Evolutionary conservation across 164 flowering plant genomes (phyloP).

Genomic region (Vitis vinifera): DNA sequence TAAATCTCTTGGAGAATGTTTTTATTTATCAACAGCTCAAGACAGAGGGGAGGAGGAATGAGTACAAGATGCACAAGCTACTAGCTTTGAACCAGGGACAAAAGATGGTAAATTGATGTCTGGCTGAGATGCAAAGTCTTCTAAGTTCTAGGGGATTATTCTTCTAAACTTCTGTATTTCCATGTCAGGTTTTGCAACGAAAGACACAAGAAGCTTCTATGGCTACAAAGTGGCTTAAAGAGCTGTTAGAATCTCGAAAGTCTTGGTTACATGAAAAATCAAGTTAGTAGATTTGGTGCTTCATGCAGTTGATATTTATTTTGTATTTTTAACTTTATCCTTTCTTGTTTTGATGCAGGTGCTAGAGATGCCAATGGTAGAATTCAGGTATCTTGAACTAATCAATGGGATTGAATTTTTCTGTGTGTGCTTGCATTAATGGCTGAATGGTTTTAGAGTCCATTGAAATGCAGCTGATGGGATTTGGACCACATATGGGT

Average conservation of each 20-base stretch:
- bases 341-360: slow-evolving; percentile 30
- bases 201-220: slow-evolving; percentile 83
- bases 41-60: slow-evolving; percentile 82
- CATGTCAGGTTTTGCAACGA: slow-evolving; percentile 72
- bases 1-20: not conserved
- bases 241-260: slow-evolving; percentile 71
- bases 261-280: slow-evolving; percentile 43
- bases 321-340: not conserved
- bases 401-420: not conserved
- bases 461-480: not conserved
- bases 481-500: not conserved
- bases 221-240: slow-evolving; percentile 76
- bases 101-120: slow-evolving; percentile 58
- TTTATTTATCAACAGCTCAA: slow-evolving; percentile 54
- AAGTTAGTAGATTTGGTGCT: slow-evolving; percentile 26
- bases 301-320: not conserved
- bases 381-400: slow-evolving; percentile 49
- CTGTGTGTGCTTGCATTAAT: not conserved
- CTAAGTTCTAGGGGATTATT: not conserved
- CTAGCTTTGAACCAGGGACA: slow-evolving; percentile 76
- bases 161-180: slow-evolving; percentile 4
- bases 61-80: slow-evolving; percentile 77
- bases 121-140: not conserved
- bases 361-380: slow-evolving; percentile 48
- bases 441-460: not conserved